Base-by-base conservation (phyloP, 83 land plant species). In the Isoetes engelmannii region DNA sequence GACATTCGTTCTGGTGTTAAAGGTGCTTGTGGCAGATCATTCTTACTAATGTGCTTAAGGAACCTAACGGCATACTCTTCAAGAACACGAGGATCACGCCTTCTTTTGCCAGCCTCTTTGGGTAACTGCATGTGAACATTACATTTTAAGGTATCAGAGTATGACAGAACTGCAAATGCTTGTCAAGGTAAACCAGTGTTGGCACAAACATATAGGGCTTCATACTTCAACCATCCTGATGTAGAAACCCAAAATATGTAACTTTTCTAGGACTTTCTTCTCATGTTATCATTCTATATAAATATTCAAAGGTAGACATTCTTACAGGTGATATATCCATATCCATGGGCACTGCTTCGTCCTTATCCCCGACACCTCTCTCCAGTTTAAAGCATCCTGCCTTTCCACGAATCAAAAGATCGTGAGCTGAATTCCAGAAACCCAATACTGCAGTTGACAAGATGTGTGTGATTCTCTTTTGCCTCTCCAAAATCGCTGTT, bases 391-490 rank as follows among this genome's bases (percentile, higher is more conserved):
- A 48, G 54, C 13, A 4, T 21, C 69, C 69, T 9, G 48, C 61
- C 50, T 71, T 62, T 21, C 45, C 57, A 21, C 68, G 53, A 6
- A 65, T 63, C 45, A 50, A 44, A 28, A 81, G 61, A 51, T 68
- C 62, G 70, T 85, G 74, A 42, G 74, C 83, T 65, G 84, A 80
- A 57, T 76, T 82, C 96, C 96, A 91, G 53, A 88, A 91, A 42
- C 81, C 63, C 72, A 79, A 79, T 44, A 91, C 87, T 66, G 86
- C 79, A 57, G 65, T 77, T 47, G 86, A 78, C 69, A 91, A 43
- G 15, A 69, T 53, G 10, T 55, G 70, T 61, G 92, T 76, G 7
- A 77, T 61, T 58, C 74, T 71, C 44, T 70, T 79, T 64, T 76
- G 83, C 41, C 75, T 80, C 46, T 47, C 41, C 45, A 37, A 10